Evolutionary conservation across 73 alveolate genomes (phyloP).

Genomic region (Stentor coeruleus): DNA sequence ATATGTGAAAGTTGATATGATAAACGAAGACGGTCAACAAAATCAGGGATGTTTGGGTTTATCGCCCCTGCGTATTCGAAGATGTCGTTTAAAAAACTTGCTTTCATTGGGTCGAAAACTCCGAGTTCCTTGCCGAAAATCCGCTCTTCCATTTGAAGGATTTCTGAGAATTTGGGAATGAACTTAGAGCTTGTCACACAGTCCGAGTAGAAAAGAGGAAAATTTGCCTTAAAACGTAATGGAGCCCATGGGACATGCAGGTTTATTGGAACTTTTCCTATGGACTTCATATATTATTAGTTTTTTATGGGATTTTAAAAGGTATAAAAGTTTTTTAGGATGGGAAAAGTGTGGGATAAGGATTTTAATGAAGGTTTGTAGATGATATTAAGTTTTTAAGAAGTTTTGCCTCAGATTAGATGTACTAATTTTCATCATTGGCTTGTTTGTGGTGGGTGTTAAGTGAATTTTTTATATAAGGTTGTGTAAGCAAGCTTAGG

Average conservation of each 20-base stretch:
- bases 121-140: neutral
- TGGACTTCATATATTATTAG: too few species aligned
- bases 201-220: neutral
- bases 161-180: neutral
- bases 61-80: neutral
- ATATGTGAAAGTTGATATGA: neutral
- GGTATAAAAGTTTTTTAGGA: too few species aligned
- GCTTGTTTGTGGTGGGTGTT: too few species aligned
- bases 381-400: too few species aligned
- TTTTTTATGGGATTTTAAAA: too few species aligned
- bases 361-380: too few species aligned
- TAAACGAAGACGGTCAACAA: neutral
- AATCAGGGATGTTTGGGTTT: neutral
- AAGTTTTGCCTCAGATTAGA: too few species aligned
- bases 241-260: conserved; percentile 5
- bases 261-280: neutral
- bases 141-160: neutral
- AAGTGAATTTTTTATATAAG: too few species aligned
- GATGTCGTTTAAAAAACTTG: neutral
- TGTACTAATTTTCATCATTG: too few species aligned
- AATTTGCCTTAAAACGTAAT: neutral
- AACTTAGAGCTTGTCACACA: neutral
- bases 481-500: too few species aligned
- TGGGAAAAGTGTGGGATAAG: too few species aligned
- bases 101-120: neutral